Evolutionary conservation across 305 asterid species (phyloP).

Genomic region (Fraxinus dipetala): DNA sequence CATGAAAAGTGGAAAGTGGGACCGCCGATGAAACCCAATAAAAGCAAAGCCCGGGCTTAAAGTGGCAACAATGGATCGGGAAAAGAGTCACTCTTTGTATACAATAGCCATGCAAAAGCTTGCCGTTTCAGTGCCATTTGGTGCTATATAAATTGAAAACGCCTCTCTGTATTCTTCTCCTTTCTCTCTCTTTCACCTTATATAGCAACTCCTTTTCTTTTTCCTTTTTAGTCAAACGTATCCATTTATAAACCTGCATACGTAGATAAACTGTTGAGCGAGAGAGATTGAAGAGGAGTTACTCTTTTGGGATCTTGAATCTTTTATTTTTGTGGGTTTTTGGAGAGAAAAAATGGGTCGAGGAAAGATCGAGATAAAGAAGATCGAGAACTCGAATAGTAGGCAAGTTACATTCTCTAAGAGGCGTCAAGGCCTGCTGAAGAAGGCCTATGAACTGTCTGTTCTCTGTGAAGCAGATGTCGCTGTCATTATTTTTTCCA

Average conservation of each 20-base stretch:
- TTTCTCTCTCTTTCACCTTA: slow-evolving; percentile 22
- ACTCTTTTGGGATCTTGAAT: slow-evolving; percentile 17
- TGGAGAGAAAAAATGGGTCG: slow-evolving; percentile 53
- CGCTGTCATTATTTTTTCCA: slow-evolving; percentile 64
- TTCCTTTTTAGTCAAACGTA: not conserved
- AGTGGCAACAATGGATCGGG: slow-evolving; percentile 40
- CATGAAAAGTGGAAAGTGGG: slow-evolving; percentile 44
- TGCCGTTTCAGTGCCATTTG: slow-evolving; percentile 79
- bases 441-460: slow-evolving; percentile 61
- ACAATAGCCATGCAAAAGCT: slow-evolving; percentile 67
- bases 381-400: slow-evolving; percentile 67
- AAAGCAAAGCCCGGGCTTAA: slow-evolving; percentile 34
- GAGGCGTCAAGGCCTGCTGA: slow-evolving; percentile 44
- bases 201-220: slow-evolving; percentile 33
- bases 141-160: slow-evolving; percentile 33
- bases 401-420: slow-evolving; percentile 64
- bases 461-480: slow-evolving; percentile 72
- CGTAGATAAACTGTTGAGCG: not conserved
- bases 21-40: slow-evolving; percentile 31
- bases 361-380: slow-evolving; percentile 73
- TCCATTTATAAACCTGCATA: not conserved
- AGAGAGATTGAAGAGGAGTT: slow-evolving; percentile 8
- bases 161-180: slow-evolving; percentile 31
- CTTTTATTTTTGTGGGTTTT: slow-evolving; percentile 31
- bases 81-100: slow-evolving; percentile 43